These are phyloP conservation scores for Komagataella pastoris DNA, from an alignment of 805 yeast species.

Conservation along the genomic window DNA sequence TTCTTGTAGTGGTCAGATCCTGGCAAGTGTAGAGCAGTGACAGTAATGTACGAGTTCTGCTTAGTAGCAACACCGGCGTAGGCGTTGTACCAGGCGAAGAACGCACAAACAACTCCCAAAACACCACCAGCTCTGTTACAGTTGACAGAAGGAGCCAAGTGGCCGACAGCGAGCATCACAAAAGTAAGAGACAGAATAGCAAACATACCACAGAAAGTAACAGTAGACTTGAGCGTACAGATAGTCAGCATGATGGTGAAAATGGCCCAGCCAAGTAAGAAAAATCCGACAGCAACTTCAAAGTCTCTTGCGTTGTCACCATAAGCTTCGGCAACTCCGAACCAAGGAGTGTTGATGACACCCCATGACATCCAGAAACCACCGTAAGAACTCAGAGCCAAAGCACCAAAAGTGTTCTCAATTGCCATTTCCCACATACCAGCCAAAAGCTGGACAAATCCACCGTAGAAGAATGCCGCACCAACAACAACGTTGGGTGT, in stretches of 20 bases:
- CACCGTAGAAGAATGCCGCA: constrained; percentile 60
- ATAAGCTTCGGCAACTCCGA: constrained; percentile 39
- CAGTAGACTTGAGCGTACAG: constrained; percentile 43
- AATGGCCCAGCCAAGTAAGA: constrained; percentile 48
- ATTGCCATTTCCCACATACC: constrained; percentile 69
- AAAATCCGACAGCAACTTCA: constrained; percentile 42
- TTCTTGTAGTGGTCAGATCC: constrained; percentile 3
- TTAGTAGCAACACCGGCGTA: constrained; percentile 54
- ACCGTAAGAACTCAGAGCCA: constrained; percentile 47
- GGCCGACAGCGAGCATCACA: constrained; percentile 34
- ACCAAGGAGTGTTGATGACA: constrained; percentile 44
- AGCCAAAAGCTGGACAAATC: constrained; percentile 55
- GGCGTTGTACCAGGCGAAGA: constrained; percentile 60
- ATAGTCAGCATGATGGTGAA: constrained; percentile 46
- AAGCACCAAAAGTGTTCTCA: constrained; percentile 67
- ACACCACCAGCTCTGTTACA: constrained; percentile 47
- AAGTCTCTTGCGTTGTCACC: constrained; percentile 26
- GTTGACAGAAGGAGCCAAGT: constrained; percentile 27
- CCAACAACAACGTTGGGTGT: constrained; percentile 52
- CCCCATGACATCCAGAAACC: constrained; percentile 75
- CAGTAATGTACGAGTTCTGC: constrained; percentile 49
- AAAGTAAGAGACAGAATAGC: constrained; percentile 40
- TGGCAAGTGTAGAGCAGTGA: constrained; percentile 18
- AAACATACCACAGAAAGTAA: constrained; percentile 39
- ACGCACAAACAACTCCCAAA: constrained; percentile 45